Evolutionary conservation across 768 basidiomycete genomes (phyloP).

Genomic region (Mycena metata): DNA sequence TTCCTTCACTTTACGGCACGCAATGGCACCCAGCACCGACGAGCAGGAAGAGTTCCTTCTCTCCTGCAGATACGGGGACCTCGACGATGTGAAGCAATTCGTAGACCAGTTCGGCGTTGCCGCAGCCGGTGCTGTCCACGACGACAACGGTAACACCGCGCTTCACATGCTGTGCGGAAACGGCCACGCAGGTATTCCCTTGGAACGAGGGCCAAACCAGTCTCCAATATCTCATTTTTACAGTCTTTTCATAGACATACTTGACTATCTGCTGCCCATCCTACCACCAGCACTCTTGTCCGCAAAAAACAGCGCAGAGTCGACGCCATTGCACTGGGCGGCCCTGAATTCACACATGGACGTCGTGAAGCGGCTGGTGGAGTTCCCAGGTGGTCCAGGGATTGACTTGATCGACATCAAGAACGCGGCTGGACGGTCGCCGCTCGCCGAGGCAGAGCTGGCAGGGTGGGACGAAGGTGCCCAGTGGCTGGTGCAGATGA

Average conservation of each 20-base stretch:
- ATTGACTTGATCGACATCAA: conserved; percentile 80
- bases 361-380: conserved; percentile 70
- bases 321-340: conserved; percentile 94
- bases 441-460: conserved; percentile 86
- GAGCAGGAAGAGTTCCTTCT: conserved; percentile 83
- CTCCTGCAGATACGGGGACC: conserved; percentile 89
- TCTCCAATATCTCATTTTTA: conserved; percentile 54
- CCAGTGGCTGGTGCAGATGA: conserved; percentile 84
- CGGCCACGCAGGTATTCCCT: conserved; percentile 82
- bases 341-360: conserved; percentile 84
- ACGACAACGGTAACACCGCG: conserved; percentile 83
- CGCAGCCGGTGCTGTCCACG: conserved; percentile 64
- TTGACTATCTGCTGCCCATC: conserved; percentile 79
- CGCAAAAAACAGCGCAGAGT: conserved; percentile 76
- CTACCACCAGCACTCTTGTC: conserved; percentile 67
- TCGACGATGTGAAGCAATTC: conserved; percentile 81
- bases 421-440: conserved; percentile 78
- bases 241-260: conserved; percentile 73
- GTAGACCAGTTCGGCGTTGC: conserved; percentile 68
- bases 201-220: conserved; percentile 24
- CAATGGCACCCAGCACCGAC: conserved; percentile 57
- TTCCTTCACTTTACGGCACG: neutral
- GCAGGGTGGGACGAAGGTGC: conserved; percentile 89
- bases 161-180: conserved; percentile 93
- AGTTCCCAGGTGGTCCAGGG: conserved; percentile 70